Evolutionary conservation across 2,329 filamentous ascomycete species (phyloP).

Genomic region (Albophoma yamanashiensis): DNA sequence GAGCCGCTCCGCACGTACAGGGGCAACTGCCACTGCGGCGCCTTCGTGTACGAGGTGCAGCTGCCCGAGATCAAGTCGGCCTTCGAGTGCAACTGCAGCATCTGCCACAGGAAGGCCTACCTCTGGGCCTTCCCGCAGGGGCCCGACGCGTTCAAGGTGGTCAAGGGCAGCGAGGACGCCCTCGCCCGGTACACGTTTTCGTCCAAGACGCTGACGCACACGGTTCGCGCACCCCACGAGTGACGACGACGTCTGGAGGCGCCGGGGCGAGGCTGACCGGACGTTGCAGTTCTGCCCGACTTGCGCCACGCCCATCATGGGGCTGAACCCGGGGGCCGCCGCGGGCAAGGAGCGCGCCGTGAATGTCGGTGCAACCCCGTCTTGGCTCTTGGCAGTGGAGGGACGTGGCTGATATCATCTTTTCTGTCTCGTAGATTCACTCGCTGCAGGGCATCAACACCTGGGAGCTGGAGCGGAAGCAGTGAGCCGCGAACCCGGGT

Average conservation of each 20-base stretch:
- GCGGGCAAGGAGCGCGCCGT: slow-evolving; percentile 1
- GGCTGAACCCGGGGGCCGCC: not conserved
- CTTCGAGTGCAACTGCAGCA: slow-evolving; percentile 55
- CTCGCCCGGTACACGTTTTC: slow-evolving; percentile 36
- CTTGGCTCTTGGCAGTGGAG: no score
- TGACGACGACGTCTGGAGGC: no score
- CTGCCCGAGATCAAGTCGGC: slow-evolving; percentile 47
- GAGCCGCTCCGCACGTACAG: slow-evolving; percentile 30
- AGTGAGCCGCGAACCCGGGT: slow-evolving; percentile 16
- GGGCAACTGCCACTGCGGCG: slow-evolving; percentile 47
- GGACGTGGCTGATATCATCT: not conserved
- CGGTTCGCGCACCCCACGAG: slow-evolving; percentile 17
- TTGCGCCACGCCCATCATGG: slow-evolving; percentile 35
- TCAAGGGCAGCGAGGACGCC: slow-evolving; percentile 31
- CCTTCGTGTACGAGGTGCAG: slow-evolving; percentile 38
- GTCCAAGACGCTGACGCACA: slow-evolving; percentile 25
- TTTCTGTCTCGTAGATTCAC: slow-evolving; percentile 19
- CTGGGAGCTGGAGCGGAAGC: slow-evolving; percentile 23
- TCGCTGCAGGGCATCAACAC: slow-evolving; percentile 32
- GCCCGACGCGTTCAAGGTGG: slow-evolving; percentile 25
- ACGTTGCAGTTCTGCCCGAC: slow-evolving; percentile 35
- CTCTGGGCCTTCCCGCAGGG: slow-evolving; percentile 22
- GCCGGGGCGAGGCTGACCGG: not conserved
- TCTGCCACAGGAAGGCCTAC: slow-evolving; percentile 43
- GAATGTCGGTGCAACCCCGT: slow-evolving; percentile 5